Evolutionary conservation across 768 basidiomycete species (phyloP).

Genomic region (Strobilomyces dryophilus): DNA sequence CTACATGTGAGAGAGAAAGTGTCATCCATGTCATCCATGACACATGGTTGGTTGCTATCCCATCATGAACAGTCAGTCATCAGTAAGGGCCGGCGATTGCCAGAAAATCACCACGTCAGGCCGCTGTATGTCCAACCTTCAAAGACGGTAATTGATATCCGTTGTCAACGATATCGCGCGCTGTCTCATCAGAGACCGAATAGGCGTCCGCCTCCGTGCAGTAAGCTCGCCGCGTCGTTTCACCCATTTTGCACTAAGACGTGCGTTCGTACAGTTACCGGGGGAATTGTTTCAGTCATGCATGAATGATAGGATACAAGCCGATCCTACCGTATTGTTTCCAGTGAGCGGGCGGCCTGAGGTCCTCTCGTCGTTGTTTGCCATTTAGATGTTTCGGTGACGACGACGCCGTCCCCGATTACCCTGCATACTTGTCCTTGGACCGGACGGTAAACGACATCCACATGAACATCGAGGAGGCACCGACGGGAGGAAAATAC

Average conservation of each 20-base stretch:
- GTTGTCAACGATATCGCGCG: slow-evolving; percentile 18
- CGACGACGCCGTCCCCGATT: slow-evolving; percentile 37
- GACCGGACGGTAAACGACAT: not conserved
- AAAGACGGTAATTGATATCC: slow-evolving; percentile 21
- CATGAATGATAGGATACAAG: not conserved
- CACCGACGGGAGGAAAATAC: slow-evolving; percentile 27
- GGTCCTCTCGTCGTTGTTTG: not conserved
- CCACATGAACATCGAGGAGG: not conserved
- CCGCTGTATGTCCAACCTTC: slow-evolving; percentile 5
- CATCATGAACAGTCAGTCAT: slow-evolving; percentile 4
- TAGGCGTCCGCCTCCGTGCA: slow-evolving; percentile 24
- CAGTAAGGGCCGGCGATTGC: slow-evolving; percentile 8
- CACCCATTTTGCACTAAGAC: slow-evolving; percentile 19
- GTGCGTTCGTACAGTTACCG: slow-evolving; percentile 24
- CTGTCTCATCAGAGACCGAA: slow-evolving; percentile 18
- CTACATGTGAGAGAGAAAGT: slow-evolving; percentile 10
- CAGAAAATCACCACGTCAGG: slow-evolving; percentile 5
- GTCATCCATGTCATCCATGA: slow-evolving; percentile 7
- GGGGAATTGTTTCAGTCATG: not conserved
- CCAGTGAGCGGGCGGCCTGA: slow-evolving; percentile 12
- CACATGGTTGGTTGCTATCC: slow-evolving; percentile 13
- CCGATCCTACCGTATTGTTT: slow-evolving; percentile 9
- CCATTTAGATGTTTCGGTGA: slow-evolving; percentile 23
- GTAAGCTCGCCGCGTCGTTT: slow-evolving; percentile 25
- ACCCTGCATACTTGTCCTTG: slow-evolving; percentile 30